Base-by-base conservation (phyloP, 345 rosid species). In the Carallia pectinifolia region DNA sequence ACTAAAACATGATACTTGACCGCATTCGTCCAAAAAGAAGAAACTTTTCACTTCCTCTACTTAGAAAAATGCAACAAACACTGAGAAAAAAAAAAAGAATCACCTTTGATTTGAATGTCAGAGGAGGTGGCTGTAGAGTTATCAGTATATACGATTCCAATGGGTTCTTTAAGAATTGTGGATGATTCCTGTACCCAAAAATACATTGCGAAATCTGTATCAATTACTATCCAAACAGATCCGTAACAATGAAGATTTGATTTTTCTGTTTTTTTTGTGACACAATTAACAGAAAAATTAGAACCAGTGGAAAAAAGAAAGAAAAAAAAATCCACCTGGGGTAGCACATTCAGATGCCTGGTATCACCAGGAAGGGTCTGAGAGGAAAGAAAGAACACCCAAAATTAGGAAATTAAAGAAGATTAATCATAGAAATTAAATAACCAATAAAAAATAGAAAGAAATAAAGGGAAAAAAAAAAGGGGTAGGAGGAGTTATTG, bases 321-420 rank as follows among this genome's bases (percentile, higher is more conserved):
- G 44, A 1, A 36, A 7, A 56, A 60, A 33, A 54, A 52, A n/a
- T 0, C 1, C 64, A 91, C 98, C 92, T 86, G 90, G 1, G 88
- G 92, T 69, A 94, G 82, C 70, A 89, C 79, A 84, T 91, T 87
- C 34, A 91, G 80, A 72, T 76, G 97, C 48, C 79, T 72, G 34
- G 66, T 56, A 29, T 89, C 89, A 37, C 88, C 86, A 60, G 80
- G 75, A 53, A 81, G 75, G 69, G 84, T 83, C 96, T 95, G 88
- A 70, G 15, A n/a, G n/a, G n/a, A n/a, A n/a, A n/a, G 18, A 65
- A 39, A 30, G 33, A 6, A 30, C 16, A 47, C 52, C 5, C 34
- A 54, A 39, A 59, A 58, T 15, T 6, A 38, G 8, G n/a, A 68
- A 38, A 63, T 37, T 52, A 4, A n/a, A 6, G 50, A 65, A 34